Percentiles rank a stretch among this genome's conserved stretches.
phyloP scores from a whole-genome alignment of 208 protist species.

The Leishmania turanica region DNA sequence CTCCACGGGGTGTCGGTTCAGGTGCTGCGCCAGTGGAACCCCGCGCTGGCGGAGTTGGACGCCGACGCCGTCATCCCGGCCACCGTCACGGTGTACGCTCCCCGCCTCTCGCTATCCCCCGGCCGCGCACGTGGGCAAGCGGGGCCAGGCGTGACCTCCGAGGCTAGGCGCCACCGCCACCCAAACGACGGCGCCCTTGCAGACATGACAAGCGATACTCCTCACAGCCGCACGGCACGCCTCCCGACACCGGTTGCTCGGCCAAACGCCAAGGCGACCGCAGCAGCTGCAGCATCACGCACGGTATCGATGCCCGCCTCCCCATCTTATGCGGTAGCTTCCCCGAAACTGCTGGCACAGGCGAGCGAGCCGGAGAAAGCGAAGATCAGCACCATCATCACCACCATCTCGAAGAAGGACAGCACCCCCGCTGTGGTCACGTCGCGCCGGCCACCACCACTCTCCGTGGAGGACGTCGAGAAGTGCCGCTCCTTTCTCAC shows the following conservation, averaged over 20 bases:
- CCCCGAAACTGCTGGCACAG: background rate
- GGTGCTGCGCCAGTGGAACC: conserved; percentile 38
- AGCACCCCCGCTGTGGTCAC: background rate
- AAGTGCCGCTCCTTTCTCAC: background rate
- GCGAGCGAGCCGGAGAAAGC: conserved; percentile 1
- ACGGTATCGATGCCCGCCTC: background rate
- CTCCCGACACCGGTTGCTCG: background rate
- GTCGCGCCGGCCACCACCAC: conserved; percentile 1
- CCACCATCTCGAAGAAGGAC: background rate
- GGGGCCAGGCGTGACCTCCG: background rate
- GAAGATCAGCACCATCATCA: background rate
- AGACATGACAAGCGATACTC: background rate
- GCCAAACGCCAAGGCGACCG: background rate
- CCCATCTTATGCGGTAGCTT: background rate
- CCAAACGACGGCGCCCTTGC: background rate
- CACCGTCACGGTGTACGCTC: background rate
- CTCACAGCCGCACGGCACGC: background rate
- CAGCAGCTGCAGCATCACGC: background rate
- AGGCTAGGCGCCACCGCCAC: background rate
- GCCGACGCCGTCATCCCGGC: conserved; percentile 31
- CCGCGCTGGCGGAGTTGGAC: conserved; percentile 34
- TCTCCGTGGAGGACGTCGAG: conserved; percentile 5
- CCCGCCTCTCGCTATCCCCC: conserved; percentile 1
- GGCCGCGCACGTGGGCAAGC: background rate
- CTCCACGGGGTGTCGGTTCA: conserved; percentile 36